Base-by-base conservation (phyloP, 371 early-diverging fungal species). In the Mucor lusitanicus region DNA sequence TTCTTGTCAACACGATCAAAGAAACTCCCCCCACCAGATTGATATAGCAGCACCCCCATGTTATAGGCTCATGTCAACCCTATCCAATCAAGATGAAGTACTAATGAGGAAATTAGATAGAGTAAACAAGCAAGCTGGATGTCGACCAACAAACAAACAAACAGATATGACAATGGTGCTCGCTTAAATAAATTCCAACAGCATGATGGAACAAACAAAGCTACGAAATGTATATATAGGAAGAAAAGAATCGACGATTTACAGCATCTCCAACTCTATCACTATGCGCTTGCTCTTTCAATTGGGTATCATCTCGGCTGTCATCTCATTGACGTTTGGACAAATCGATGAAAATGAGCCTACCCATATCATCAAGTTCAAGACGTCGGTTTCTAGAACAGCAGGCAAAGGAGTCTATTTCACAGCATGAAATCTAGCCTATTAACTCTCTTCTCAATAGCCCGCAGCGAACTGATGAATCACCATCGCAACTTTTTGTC, bases 341-440 rank as follows among this genome's bases (percentile, higher is more conserved):
- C 67, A 63, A 46, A 44, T 58, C 11, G 63, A 65, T 13, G 57
- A 40, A 15, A 53, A 63, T 25, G 73, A 73, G 8, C 69, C 73
- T 19, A 69, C 73, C 6, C 73, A 73, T 21, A 73, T 73, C 3
- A 65, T 73, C 23, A 69, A 65, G 42, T 73, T 73, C 42, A 73
- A 66, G 54, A 39, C 65, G 12, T 42, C 54, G 32, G 61, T 69
- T 8, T 44, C 59, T 19, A 59, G 39, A 21, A 15, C 30, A 5
- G 39, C 55, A 63, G 69, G 73, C 63, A 68, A 50, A 17, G 25
- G 17, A 39, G 59, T 32, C 42, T 44, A 44, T 28, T 28, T 64
- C 12, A 37, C 0, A 61, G 8, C 11, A 53, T 32, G 30, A 53
- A 48, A 25, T 39, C 30, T 48, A 50, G 50, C 50, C 50, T 50